These are phyloP conservation scores for Rhododendron ferrugineum DNA, from an alignment of 148 eudicot genomes.

Conservation along the genomic window DNA sequence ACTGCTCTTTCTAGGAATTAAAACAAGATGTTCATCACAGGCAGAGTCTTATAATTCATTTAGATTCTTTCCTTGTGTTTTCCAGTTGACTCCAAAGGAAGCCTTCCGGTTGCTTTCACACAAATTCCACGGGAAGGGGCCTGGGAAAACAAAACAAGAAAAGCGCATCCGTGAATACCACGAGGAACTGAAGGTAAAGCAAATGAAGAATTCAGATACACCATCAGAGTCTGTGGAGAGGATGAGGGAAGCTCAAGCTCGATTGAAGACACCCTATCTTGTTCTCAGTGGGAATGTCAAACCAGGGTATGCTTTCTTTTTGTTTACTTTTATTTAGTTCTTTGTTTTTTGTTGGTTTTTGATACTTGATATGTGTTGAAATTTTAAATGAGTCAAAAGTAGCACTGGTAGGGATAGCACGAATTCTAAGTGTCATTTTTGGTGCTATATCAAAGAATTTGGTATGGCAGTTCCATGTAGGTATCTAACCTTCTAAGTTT, in stretches of 20 bases:
- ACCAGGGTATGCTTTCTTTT: slow-evolving; percentile 64
- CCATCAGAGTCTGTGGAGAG: slow-evolving; percentile 85
- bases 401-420: not conserved
- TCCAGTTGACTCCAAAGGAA: slow-evolving; percentile 95
- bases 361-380: not conserved
- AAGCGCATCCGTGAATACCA: slow-evolving; percentile 81
- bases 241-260: slow-evolving; percentile 92
- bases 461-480: not conserved
- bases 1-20: not conserved
- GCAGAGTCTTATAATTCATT: not conserved
- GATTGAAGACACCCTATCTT: slow-evolving; percentile 69
- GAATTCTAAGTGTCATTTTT: not conserved
- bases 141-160: slow-evolving; percentile 91
- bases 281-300: slow-evolving; percentile 87
- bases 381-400: not conserved
- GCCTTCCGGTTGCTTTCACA: slow-evolving; percentile 84
- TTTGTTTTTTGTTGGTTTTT: not conserved
- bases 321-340: not conserved
- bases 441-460: not conserved
- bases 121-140: slow-evolving; percentile 93
- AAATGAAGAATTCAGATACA: slow-evolving; percentile 86
- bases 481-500: not conserved
- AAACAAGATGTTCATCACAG: not conserved
- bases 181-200: slow-evolving; percentile 81
- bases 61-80: slow-evolving; percentile 5